Conservation (phyloP, 106 monocot species). For the Allium sativum region DNA sequence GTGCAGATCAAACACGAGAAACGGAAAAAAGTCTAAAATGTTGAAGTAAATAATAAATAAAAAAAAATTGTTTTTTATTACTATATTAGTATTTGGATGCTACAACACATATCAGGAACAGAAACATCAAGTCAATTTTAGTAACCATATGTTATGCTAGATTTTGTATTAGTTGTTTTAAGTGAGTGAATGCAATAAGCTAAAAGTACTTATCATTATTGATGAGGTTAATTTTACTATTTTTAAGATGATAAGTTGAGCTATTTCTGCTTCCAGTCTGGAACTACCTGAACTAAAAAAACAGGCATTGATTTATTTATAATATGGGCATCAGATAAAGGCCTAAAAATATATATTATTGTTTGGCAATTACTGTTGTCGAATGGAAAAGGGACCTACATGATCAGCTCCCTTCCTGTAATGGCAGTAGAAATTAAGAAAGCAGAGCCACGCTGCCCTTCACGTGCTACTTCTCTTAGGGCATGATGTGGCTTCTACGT, state of each 20-base stretch:
- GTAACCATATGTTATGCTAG: neutral
- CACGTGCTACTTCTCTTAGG: slow-evolving; percentile 4
- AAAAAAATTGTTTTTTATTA: neutral
- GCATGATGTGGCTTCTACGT: neutral
- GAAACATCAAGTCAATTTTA: neutral
- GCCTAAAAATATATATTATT: neutral
- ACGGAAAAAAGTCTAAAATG: too few species aligned
- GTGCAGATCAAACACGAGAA: neutral
- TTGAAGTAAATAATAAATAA: too few species aligned
- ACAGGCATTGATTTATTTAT: neutral
- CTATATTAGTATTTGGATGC: neutral
- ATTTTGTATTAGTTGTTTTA: neutral
- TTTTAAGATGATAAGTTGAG: slow-evolving; percentile 6
- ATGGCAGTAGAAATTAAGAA: slow-evolving; percentile 2
- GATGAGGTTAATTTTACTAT: slow-evolving; percentile 3
- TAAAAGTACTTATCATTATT: neutral
- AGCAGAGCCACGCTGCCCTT: neutral
- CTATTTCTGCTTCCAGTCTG: slow-evolving; percentile 1
- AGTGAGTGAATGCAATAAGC: neutral
- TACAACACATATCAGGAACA: neutral
- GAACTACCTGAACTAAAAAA: slow-evolving; percentile 6
- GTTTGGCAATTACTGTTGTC: slow-evolving; percentile 2
- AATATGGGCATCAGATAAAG: neutral
- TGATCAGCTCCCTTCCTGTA: slow-evolving; percentile 1
- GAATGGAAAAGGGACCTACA: neutral